Percentiles rank a stretch among this genome's conserved stretches.
These are phyloP conservation scores for Lasiodiplodia citricola DNA, from an alignment of 2,329 filamentous ascomycete genomes.

Conservation along the genomic window DNA sequence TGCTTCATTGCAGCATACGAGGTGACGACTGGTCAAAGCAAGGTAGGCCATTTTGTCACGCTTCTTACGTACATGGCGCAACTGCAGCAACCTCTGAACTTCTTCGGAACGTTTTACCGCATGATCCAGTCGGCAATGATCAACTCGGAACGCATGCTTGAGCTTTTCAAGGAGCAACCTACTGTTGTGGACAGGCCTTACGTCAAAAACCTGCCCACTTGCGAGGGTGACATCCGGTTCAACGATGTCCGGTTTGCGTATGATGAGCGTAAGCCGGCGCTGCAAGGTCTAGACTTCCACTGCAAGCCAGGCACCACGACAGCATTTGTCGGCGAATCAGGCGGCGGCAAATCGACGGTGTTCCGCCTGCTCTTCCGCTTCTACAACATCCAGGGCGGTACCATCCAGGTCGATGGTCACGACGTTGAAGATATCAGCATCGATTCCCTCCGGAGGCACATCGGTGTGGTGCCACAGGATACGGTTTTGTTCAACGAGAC, in stretches of 20 bases:
- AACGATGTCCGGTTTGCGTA: conserved; percentile 91
- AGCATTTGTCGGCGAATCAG: conserved; percentile 94
- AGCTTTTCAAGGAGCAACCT: conserved; percentile 94
- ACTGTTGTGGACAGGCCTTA: conserved; percentile 81
- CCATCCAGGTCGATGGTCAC: conserved; percentile 81
- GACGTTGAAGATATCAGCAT: conserved; percentile 88
- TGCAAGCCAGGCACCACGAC: conserved; percentile 91
- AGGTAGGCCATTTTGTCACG: conserved; percentile 72
- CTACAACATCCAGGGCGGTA: conserved; percentile 83
- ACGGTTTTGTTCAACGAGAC: conserved; percentile 94
- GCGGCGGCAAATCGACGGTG: conserved; percentile 94
- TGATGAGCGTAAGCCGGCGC: conserved; percentile 80
- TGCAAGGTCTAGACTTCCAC: conserved; percentile 83
- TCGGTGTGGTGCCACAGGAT: conserved; percentile 96
- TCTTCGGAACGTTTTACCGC: conserved; percentile 91
- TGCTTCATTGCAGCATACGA: conserved; percentile 73
- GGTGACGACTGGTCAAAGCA: conserved; percentile 65
- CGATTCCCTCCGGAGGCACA: conserved; percentile 87
- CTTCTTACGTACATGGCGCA: conserved; percentile 77
- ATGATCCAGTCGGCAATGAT: conserved; percentile 98
- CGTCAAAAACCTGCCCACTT: conserved; percentile 67
- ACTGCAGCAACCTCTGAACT: conserved; percentile 72
- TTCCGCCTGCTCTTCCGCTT: conserved; percentile 97
- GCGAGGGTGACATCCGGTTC: conserved; percentile 83
- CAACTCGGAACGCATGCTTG: conserved; percentile 91